Percentiles rank a stretch among this genome's conserved stretches.
phyloP scores from a whole-genome alignment of 495 filamentous ascomycete genomes.

The Neurospora sp. region DNA sequence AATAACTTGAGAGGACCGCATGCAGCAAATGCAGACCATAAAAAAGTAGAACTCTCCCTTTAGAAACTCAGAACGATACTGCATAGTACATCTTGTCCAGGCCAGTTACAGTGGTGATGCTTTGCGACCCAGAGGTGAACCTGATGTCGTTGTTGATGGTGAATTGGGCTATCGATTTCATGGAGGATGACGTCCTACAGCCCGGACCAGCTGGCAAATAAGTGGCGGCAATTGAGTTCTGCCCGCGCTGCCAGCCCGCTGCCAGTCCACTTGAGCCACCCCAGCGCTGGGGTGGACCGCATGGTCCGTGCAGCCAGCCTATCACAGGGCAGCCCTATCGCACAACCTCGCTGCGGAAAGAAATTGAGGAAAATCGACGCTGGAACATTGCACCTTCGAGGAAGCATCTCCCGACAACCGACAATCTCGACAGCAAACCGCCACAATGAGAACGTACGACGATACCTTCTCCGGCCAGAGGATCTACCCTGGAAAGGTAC shows the following conservation, averaged over 20 bases:
- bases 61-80: too few relatives aligned
- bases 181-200: neutral
- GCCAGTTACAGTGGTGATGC: neutral
- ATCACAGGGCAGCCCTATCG: conserved; percentile 27
- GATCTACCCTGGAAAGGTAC: conserved; percentile 99
- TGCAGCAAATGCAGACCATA: neutral
- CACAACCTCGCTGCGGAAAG: conserved; percentile 24
- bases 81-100: neutral
- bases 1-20: neutral
- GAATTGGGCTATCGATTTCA: neutral
- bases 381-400: conserved; percentile 21
- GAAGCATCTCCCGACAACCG: conserved; percentile 23
- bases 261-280: neutral
- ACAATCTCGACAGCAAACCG: conserved; percentile 37
- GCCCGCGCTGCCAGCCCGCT: neutral
- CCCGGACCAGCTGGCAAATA: neutral
- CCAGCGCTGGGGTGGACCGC: conserved; percentile 1
- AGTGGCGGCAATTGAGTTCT: neutral
- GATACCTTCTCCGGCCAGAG: conserved; percentile 94
- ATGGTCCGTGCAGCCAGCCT: conserved; percentile 17
- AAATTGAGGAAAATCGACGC: conserved; percentile 27
- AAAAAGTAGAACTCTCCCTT: neutral
- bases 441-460: conserved; percentile 96
- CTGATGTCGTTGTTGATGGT: neutral
- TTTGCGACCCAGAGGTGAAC: neutral